These are phyloP conservation scores for Trametes maxima DNA, from an alignment of 768 basidiomycete species.

Conservation along the genomic window DNA sequence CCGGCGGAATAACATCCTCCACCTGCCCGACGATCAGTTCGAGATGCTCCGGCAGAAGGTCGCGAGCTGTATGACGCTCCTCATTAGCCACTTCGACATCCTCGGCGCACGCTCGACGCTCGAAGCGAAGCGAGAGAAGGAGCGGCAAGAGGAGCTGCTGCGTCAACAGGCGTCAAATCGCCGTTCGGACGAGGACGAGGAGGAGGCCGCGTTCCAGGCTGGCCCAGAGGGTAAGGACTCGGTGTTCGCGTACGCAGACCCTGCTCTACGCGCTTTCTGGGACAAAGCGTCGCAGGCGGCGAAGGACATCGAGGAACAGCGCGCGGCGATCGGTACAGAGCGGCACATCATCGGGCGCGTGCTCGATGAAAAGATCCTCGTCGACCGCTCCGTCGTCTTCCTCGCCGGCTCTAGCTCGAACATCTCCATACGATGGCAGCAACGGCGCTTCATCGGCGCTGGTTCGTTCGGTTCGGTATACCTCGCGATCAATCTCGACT, in stretches of 20 bases:
- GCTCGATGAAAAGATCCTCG: constrained; percentile 88
- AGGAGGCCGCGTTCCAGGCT: constrained; percentile 41
- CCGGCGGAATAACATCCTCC: constrained; percentile 83
- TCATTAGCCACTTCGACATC: constrained; percentile 97
- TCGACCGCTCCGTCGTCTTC: constrained; percentile 92
- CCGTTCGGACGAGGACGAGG: constrained; percentile 53
- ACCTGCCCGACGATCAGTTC: constrained; percentile 88
- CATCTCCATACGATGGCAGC: constrained; percentile 96
- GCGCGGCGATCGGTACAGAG: constrained; percentile 62
- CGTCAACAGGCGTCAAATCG: constrained; percentile 54
- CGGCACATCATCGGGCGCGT: constrained; percentile 87
- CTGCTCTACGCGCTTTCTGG: constrained; percentile 74
- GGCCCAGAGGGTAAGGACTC: constrained; percentile 38
- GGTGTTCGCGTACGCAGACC: constrained; percentile 53
- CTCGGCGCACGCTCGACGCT: constrained; percentile 88
- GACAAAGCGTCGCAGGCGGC: constrained; percentile 66
- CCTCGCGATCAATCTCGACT: constrained; percentile 93
- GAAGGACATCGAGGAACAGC: constrained; percentile 63
- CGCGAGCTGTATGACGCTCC: constrained; percentile 93
- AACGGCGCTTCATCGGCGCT: constrained; percentile 97
- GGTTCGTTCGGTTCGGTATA: constrained; percentile 99
- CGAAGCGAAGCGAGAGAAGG: constrained; percentile 90
- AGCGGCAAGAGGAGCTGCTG: constrained; percentile 68
- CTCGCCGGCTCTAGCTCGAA: constrained; percentile 95
- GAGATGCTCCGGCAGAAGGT: constrained; percentile 89